phyloP scores from a whole-genome alignment of 2,329 filamentous ascomycete species.

The Trichoderma atrobrunneum region DNA sequence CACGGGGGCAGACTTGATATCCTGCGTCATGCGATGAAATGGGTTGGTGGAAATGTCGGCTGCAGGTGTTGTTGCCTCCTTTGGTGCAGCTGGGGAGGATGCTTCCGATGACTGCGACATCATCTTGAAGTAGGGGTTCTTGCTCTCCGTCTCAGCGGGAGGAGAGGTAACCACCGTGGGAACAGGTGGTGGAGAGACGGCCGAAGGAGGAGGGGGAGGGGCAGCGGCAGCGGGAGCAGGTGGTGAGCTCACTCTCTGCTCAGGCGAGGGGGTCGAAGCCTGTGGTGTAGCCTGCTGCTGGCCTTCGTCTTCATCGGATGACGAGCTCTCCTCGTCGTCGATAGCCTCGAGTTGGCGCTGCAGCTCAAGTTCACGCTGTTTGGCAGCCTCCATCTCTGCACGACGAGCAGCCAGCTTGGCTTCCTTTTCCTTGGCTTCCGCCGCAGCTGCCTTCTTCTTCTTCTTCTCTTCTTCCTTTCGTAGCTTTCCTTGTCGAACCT shows the following conservation, averaged over 20 bases:
- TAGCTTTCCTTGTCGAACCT: constrained; percentile 88
- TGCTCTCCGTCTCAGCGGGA: constrained; percentile 70
- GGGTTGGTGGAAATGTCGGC: constrained; percentile 81
- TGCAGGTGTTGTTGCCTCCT: constrained; percentile 40
- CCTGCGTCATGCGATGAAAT: constrained; percentile 81
- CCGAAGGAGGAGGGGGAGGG: constrained; percentile 33
- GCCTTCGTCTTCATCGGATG: constrained; percentile 72
- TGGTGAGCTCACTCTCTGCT: constrained; percentile 51
- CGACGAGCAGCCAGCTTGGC: constrained; percentile 77
- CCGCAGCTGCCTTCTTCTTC: constrained; percentile 81
- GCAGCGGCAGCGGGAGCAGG: constrained; percentile 43
- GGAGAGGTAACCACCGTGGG: constrained; percentile 52
- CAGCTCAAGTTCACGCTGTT: constrained; percentile 84
- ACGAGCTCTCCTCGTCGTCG: constrained; percentile 66
- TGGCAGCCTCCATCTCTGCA: constrained; percentile 88
- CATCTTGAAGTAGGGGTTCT: constrained; percentile 93
- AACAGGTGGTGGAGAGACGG: constrained; percentile 49
- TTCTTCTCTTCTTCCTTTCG: constrained; percentile 97
- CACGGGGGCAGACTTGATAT: constrained; percentile 47
- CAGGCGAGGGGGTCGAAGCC: constrained; percentile 57
- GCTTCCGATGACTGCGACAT: constrained; percentile 67
- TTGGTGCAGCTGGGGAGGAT: constrained; percentile 43
- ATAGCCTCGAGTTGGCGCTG: constrained; percentile 78
- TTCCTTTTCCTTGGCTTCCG: constrained; percentile 86
- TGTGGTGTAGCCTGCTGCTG: constrained; percentile 66